Base-by-base conservation (phyloP, 2,329 filamentous ascomycete genomes). In the Pseudogymnoascus sp. region DNA sequence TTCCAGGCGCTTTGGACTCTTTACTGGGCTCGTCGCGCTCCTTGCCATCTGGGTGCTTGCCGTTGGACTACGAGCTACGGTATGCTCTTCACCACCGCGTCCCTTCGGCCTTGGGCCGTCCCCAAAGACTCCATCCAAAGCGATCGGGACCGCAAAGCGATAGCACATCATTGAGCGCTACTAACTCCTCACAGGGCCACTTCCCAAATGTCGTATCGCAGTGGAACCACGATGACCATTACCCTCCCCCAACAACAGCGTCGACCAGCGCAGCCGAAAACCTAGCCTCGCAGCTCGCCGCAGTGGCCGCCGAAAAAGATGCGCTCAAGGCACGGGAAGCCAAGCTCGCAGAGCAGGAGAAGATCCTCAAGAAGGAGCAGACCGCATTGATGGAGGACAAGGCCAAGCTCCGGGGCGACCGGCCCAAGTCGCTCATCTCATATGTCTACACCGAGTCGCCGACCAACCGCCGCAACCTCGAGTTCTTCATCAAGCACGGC, bases 361-460 rank as follows among this genome's bases (percentile, higher is more conserved):
- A 55, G 29, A 55, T 7, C 1, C 49, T 55, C 26, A 55, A 55
- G 49, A 55, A 55, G 10, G 49, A 55, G 4, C 49, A 55, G 16
- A 55, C 12, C n/a, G 49, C 49, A 33, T 55, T 55, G 49, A 55
- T 19, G 29, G 49, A 33, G 29, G 49, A 33, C 6, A 55, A 55
- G 49, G 29, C 49, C 5, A 55, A 55, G 26, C 26, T 55, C n/a
- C 49, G 45, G n/a, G n/a, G 10, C 26, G 45, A 52, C n/a, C 45
- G 49, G 2, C 49, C 49, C 10, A 55, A 55, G 10, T 55, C 49
- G 10, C 49, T 55, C 49, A 55, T 55, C 49, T 35, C 65, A 35
- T 65, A 66, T 55, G 63, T 60, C 49, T 39, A 66, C 38, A 66
- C 60, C 23, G 52, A 55, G 19, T 59, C 45, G 21, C 26, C 26